Evolutionary conservation across 257 asterid genomes (phyloP).

Genomic region (Jaltomata sinuosa): DNA sequence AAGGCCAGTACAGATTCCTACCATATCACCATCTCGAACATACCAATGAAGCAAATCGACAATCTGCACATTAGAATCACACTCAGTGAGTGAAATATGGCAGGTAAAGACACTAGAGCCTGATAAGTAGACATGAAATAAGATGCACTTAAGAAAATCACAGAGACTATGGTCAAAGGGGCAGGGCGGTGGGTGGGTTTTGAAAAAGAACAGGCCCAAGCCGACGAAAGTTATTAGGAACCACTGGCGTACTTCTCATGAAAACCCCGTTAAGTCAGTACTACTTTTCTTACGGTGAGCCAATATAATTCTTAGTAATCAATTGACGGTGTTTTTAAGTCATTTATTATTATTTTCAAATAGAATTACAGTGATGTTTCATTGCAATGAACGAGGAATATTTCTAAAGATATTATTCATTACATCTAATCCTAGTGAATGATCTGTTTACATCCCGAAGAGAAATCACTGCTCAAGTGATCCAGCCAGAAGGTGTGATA

Average conservation of each 20-base stretch:
- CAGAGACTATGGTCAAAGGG: background rate
- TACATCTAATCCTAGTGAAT: background rate
- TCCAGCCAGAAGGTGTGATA: background rate
- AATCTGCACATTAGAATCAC: slow-evolving; percentile 45
- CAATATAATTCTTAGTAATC: background rate
- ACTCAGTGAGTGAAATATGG: background rate
- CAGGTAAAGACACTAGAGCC: background rate
- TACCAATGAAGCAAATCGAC: slow-evolving; percentile 75
- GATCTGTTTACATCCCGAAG: background rate
- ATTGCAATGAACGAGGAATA: background rate
- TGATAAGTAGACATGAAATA: background rate
- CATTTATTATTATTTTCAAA: background rate
- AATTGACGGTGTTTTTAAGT: background rate
- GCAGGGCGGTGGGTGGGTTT: background rate
- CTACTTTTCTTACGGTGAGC: background rate
- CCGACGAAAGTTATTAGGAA: background rate
- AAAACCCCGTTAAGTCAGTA: background rate
- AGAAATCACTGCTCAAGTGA: background rate
- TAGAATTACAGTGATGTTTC: background rate
- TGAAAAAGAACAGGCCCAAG: background rate
- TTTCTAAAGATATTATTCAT: background rate
- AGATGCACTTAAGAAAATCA: background rate
- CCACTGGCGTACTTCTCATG: background rate
- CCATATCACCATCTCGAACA: slow-evolving; percentile 80
- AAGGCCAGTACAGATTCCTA: slow-evolving; percentile 12